These are phyloP conservation scores for Glycine latifolia DNA, from an alignment of 306 rosid species.

Conservation along the genomic window DNA sequence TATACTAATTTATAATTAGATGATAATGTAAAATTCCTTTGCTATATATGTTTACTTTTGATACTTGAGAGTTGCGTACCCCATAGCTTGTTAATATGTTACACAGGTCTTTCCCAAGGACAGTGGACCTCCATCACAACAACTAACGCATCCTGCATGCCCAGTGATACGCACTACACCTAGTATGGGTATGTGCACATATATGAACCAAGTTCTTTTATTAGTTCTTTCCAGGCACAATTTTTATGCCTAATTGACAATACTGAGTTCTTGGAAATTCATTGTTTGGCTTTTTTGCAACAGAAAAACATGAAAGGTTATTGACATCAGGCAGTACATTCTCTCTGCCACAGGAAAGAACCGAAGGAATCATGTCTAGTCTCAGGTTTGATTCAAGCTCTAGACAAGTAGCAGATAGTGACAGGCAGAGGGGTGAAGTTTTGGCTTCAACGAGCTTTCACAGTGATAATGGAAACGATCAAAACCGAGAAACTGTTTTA, in stretches of 20 bases:
- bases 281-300: conserved; percentile 29
- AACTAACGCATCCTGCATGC: conserved; percentile 40
- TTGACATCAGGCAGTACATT: conserved; percentile 33
- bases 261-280: conserved; percentile 10
- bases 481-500: conserved; percentile 32
- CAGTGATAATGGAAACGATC: conserved; percentile 35
- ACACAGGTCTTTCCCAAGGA: conserved; percentile 80
- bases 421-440: conserved; percentile 40
- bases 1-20: not conserved
- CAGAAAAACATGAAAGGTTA: conserved; percentile 53
- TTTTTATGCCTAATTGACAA: conserved; percentile 9
- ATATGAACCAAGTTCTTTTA: not conserved
- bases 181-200: conserved; percentile 49
- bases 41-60: not conserved
- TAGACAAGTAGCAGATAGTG: conserved; percentile 38
- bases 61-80: not conserved
- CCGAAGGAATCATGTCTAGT: conserved; percentile 61
- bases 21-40: not conserved
- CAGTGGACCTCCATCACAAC: conserved; percentile 56
- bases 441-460: conserved; percentile 37
- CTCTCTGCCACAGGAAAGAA: conserved; percentile 51
- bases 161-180: conserved; percentile 44
- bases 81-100: conserved; percentile 38
- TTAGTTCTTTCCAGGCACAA: not conserved
- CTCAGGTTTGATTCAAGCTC: conserved; percentile 46